A percentile compares a stretch with the other conserved stretches of the same genome.
Evolutionary conservation across 352 stramenopile genomes (phyloP).

Genomic region (Globisporangium paddicum): DNA sequence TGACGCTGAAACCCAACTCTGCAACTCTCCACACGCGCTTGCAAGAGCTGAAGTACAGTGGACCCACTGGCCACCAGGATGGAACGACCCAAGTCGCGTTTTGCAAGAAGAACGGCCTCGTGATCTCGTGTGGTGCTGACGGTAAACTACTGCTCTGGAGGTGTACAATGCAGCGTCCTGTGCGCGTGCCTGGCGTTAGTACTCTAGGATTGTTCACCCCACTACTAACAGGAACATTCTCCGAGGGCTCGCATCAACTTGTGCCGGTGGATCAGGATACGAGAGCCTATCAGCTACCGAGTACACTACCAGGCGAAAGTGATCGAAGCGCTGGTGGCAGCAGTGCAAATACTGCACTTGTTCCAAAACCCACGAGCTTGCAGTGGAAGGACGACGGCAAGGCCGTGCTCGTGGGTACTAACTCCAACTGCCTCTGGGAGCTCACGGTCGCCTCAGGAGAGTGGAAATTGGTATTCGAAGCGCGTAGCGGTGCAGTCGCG

Average conservation of each 20-base stretch:
- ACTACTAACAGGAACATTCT: slow-evolving; percentile 31
- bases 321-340: background rate
- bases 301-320: slow-evolving; percentile 25
- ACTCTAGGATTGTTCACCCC: slow-evolving; percentile 56
- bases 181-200: slow-evolving; percentile 55
- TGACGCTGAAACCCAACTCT: slow-evolving; percentile 47
- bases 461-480: slow-evolving; percentile 57
- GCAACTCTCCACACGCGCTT: slow-evolving; percentile 30
- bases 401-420: slow-evolving; percentile 42
- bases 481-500: slow-evolving; percentile 28
- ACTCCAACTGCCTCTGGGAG: slow-evolving; percentile 65
- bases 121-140: slow-evolving; percentile 48
- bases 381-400: slow-evolving; percentile 54
- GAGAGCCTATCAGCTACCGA: slow-evolving; percentile 36
- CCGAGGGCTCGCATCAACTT: slow-evolving; percentile 44
- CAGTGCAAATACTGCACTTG: background rate
- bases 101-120: slow-evolving; percentile 49
- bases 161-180: slow-evolving; percentile 38
- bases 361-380: slow-evolving; percentile 49
- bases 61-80: slow-evolving; percentile 43
- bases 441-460: slow-evolving; percentile 33
- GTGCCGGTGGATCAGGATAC: slow-evolving; percentile 26
- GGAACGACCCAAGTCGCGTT: slow-evolving; percentile 41
- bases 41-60: slow-evolving; percentile 46
- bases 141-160: slow-evolving; percentile 50